A percentile compares a stretch with the other conserved stretches of the same genome.
Evolutionary conservation across 768 basidiomycete species (phyloP).

Genomic region (Suillus brevipes): DNA sequence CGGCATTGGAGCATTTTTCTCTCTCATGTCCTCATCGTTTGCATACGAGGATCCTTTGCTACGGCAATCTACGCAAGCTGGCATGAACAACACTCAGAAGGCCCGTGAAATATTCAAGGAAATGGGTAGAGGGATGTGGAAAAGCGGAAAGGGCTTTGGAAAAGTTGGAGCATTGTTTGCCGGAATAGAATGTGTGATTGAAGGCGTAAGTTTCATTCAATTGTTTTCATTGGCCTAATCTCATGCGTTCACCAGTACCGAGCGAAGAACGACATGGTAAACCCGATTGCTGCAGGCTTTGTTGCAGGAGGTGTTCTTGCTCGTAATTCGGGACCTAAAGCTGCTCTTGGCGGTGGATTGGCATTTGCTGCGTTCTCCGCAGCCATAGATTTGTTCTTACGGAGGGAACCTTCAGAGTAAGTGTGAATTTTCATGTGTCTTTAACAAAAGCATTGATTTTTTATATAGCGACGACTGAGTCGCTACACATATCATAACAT

Average conservation of each 20-base stretch:
- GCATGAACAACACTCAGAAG: conserved; percentile 69
- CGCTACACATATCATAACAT: not conserved
- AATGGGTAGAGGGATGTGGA: conserved; percentile 93
- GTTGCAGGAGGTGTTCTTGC: conserved; percentile 87
- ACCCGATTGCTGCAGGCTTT: conserved; percentile 86
- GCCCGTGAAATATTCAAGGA: conserved; percentile 86
- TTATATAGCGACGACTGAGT: conserved; percentile 11
- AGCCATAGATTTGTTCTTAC: conserved; percentile 81
- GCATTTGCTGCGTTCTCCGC: conserved; percentile 94
- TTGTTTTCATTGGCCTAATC: not conserved
- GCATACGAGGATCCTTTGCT: conserved; percentile 92
- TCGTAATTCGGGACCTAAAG: conserved; percentile 82
- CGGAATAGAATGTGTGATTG: conserved; percentile 94
- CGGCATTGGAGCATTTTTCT: conserved; percentile 92
- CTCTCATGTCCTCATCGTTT: conserved; percentile 93
- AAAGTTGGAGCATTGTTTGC: conserved; percentile 94
- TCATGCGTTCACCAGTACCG: conserved; percentile 65
- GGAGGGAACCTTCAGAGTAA: conserved; percentile 79
- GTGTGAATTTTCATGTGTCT: conserved; percentile 21
- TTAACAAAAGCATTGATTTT: not conserved
- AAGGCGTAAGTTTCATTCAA: conserved; percentile 64
- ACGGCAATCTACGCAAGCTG: conserved; percentile 58
- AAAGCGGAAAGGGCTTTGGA: conserved; percentile 86
- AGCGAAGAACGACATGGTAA: conserved; percentile 92
- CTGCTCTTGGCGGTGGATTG: conserved; percentile 82